phyloP scores from a whole-genome alignment of 2,329 filamentous ascomycete species.

The Aspergillus novoparasiticus region DNA sequence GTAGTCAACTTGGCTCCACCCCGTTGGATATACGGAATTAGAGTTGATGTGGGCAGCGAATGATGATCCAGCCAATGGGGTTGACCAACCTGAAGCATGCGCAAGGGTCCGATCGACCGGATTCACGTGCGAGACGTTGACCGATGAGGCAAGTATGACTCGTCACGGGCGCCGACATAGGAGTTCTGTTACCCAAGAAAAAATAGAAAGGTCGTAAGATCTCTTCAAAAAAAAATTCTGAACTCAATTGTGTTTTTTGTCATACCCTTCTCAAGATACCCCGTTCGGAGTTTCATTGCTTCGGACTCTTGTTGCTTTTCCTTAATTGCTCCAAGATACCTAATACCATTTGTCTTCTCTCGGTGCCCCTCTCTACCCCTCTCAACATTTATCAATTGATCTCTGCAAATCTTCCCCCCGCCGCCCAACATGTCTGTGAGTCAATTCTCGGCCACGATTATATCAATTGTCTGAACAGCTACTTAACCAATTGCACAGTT shows the following conservation, averaged over 20 bases:
- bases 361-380: not conserved
- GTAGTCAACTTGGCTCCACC: not conserved
- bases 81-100: not conserved
- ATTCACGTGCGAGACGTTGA: not conserved
- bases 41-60: not conserved
- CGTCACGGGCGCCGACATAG: conserved; percentile 3
- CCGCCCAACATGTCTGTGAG: conserved; percentile 38
- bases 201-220: not conserved
- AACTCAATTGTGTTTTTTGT: not conserved
- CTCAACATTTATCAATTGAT: not conserved
- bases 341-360: not conserved
- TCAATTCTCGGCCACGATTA: conserved; percentile 15
- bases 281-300: not conserved
- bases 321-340: not conserved
- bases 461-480: not conserved
- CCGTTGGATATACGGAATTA: not conserved
- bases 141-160: conserved; percentile 3
- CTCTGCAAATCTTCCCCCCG: not conserved
- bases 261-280: not conserved
- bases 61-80: not conserved
- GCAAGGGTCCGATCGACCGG: not conserved
- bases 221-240: not conserved
- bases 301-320: not conserved
- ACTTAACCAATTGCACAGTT: conserved; percentile 52
- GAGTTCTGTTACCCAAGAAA: not conserved